phyloP scores from a whole-genome alignment of 805 yeast genomes.

The Teunomyces atbi region DNA sequence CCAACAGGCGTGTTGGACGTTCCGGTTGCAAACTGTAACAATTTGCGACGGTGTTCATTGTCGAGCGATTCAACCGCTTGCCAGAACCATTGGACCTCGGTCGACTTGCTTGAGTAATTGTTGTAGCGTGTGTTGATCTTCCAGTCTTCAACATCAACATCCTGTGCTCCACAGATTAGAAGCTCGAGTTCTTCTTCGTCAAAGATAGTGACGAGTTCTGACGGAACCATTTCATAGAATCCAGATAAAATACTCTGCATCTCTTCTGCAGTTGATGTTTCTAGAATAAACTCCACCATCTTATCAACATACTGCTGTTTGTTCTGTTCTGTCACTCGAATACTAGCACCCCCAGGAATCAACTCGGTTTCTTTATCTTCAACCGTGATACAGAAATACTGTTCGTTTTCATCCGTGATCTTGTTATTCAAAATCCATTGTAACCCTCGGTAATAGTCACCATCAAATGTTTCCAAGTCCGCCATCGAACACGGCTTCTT shows the following conservation, averaged over 20 bases:
- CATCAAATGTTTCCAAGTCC: conserved; percentile 91
- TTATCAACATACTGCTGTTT: conserved; percentile 83
- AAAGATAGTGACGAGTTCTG: conserved; percentile 77
- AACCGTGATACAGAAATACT: conserved; percentile 88
- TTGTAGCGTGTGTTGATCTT: conserved; percentile 76
- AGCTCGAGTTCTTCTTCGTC: conserved; percentile 95
- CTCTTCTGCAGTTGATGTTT: conserved; percentile 81
- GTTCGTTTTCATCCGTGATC: conserved; percentile 91
- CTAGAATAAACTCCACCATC: conserved; percentile 83
- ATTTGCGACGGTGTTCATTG: conserved; percentile 87
- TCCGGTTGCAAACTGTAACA: conserved; percentile 95
- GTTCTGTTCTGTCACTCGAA: conserved; percentile 86
- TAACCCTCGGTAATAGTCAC: conserved; percentile 87
- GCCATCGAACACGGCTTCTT: conserved; percentile 78
- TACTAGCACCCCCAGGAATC: conserved; percentile 74
- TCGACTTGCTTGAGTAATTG: conserved; percentile 77
- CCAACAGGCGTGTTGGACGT: conserved; percentile 93
- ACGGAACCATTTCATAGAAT: conserved; percentile 85
- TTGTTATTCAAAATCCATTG: conserved; percentile 97
- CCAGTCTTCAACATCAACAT: conserved; percentile 96
- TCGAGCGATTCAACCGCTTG: conserved; percentile 93
- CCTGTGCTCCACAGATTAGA: conserved; percentile 90
- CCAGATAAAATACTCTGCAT: conserved; percentile 82
- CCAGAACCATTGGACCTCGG: conserved; percentile 97
- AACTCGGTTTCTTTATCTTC: conserved; percentile 85